Base-by-base conservation (phyloP, 2,329 filamentous ascomycete species). In the Fusarium illudens region DNA sequence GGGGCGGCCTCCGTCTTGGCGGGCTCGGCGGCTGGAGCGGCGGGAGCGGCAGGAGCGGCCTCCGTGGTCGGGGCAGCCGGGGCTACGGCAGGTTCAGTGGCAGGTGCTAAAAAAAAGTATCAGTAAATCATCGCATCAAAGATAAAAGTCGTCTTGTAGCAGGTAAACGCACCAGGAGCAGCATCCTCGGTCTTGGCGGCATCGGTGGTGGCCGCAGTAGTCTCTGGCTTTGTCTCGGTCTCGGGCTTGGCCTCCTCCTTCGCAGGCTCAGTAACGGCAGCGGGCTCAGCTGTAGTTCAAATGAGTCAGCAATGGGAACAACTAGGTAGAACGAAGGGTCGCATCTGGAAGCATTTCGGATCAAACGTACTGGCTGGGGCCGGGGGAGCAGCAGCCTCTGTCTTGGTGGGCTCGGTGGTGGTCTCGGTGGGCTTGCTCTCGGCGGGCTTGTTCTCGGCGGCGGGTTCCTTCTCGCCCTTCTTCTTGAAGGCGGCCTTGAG, bases 401-500 rank as follows among this genome's bases (percentile, higher is more conserved):
- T 77, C 74, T 78, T 79, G 58, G 78, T 76, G 10, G 77, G 69
- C 58, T 76, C 77, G n/a, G 75, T 64, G 22, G 76, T 69, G 30
- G 75, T 57, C 27, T 73, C 67, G 29, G 68, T 60, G 6, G 75
- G 66, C 53, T 73, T 70, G 49, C 65, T 55, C 48, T 68, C 69
- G 34, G 72, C 74, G 29, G 54, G 54, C 54, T 57, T 49, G 17
- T 48, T 30, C 54, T 57, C 39, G 17, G 52, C 52, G 22, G 52
- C 27, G 3, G 54, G 34, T 71, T 78, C 78, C 71, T 81, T 76
- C 46, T 78, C 73, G 39, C 63, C 55, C 78, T 80, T 83, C 77
- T 83, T 84, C 78, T 83, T 84, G 79, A 86, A 84, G 76, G 80
- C 77, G 67, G 79, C 78, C 81, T 83, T 84, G 74, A 88, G 75